phyloP scores from a whole-genome alignment of 1,284 basidiomycete species.

The Pyrrhoderma noxium region DNA sequence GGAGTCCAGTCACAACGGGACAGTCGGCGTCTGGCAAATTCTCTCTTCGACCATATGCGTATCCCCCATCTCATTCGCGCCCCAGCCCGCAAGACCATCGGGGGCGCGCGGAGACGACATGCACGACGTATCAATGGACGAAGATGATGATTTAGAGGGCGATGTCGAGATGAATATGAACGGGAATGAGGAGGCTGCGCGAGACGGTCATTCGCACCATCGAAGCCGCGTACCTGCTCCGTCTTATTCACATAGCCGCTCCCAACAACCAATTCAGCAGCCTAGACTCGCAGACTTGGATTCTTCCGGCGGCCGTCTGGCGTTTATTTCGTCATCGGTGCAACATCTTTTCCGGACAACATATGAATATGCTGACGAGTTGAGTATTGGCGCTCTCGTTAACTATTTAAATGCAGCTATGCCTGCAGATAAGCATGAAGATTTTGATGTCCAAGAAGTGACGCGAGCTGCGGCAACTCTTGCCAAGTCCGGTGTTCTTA shows the following conservation, averaged over 20 bases:
- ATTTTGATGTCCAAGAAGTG: conserved; percentile 69
- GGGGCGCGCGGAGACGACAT: conserved; percentile 1
- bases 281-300: conserved; percentile 43
- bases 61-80: too few relatives aligned
- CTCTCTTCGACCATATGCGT: background rate
- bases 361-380: conserved; percentile 29
- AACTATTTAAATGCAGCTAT: conserved; percentile 67
- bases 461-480: conserved; percentile 12
- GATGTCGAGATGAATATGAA: conserved; percentile 7
- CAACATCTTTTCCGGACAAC: conserved; percentile 14
- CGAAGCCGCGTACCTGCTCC: conserved; percentile 2
- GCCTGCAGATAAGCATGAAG: conserved; percentile 69
- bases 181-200: background rate
- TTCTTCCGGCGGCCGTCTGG: conserved; percentile 35
- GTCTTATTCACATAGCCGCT: conserved; percentile 15
- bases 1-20: conserved; percentile 1
- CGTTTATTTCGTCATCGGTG: conserved; percentile 31
- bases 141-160: conserved; percentile 3
- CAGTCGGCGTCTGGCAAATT: background rate
- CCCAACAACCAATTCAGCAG: conserved; percentile 39
- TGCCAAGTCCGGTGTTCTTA: conserved; percentile 8
- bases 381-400: conserved; percentile 57
- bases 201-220: background rate
- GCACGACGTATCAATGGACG: conserved; percentile 11
- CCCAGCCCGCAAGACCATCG: background rate